A percentile compares a stretch with the other conserved stretches of the same genome.
Evolutionary conservation across 225 moss, liverwort and hornwort species (phyloP).

Genomic region (Climacium dendroides): DNA sequence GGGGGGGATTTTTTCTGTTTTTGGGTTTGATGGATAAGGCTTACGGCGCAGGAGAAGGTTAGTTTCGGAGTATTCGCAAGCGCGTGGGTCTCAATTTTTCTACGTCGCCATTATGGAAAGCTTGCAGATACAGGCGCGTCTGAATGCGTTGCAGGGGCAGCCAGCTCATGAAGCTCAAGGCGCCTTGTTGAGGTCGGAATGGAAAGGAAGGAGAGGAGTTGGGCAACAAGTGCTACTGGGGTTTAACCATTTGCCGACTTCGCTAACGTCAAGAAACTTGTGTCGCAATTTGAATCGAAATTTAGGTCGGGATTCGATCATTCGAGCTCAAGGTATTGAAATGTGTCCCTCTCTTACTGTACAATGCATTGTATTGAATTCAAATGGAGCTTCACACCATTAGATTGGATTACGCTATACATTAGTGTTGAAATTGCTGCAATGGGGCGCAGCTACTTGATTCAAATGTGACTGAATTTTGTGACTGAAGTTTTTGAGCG

Average conservation of each 20-base stretch:
- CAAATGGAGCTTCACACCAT: background rate
- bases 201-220: constrained; percentile 5
- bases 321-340: constrained; percentile 22
- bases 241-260: background rate
- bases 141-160: background rate
- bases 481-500: background rate
- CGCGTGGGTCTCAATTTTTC: background rate
- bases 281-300: background rate
- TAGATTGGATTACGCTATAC: background rate
- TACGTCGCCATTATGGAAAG: constrained; percentile 1
- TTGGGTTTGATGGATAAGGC: background rate
- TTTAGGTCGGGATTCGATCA: background rate
- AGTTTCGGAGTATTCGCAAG: background rate
- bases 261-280: background rate
- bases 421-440: background rate
- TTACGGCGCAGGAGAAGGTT: background rate
- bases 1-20: background rate
- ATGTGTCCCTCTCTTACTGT: background rate
- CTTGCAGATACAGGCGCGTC: constrained; percentile 8
- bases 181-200: constrained; percentile 9
- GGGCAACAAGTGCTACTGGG: background rate
- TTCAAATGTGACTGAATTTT: background rate
- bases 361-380: background rate
- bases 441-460: background rate
- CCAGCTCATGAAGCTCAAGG: background rate